A percentile compares a stretch with the other conserved stretches of the same genome.
phyloP scores from a whole-genome alignment of 176 grass and related monocot genomes.

The Microstegium vimineum region DNA sequence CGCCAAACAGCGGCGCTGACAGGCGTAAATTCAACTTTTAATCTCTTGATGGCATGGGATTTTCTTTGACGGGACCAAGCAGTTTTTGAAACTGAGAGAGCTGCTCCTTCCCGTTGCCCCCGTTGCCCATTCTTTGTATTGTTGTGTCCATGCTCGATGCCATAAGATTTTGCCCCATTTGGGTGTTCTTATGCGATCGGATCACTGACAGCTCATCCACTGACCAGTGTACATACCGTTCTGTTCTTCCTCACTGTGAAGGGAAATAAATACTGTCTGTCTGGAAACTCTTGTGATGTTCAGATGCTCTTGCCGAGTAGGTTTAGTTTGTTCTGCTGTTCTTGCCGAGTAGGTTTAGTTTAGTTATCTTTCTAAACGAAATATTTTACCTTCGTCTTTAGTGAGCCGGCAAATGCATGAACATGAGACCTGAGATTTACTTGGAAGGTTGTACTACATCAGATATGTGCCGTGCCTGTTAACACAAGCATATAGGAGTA shows the following conservation, averaged over 20 bases:
- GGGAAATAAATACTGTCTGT: not conserved
- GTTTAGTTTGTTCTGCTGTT: not conserved
- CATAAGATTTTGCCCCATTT: not conserved
- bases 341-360: not conserved
- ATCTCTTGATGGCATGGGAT: slow-evolving; percentile 15
- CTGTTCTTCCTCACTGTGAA: not conserved
- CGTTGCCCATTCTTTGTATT: slow-evolving; percentile 24
- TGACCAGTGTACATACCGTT: slow-evolving; percentile 16
- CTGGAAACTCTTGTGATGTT: not conserved
- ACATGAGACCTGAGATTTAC: not conserved
- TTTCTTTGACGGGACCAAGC: slow-evolving; percentile 25
- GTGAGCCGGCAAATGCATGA: not conserved
- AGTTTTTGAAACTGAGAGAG: not conserved
- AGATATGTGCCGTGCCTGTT: not conserved
- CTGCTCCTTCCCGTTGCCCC: slow-evolving; percentile 14
- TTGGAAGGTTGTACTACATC: not conserved
- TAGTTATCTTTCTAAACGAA: not conserved
- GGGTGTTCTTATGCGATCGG: not conserved
- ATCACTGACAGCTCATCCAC: not conserved
- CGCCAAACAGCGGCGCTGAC: slow-evolving; percentile 27
- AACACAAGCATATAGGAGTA: not conserved
- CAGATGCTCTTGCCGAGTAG: not conserved
- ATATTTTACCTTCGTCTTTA: not conserved
- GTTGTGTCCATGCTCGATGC: slow-evolving; percentile 1
- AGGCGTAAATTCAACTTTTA: slow-evolving; percentile 21